These are phyloP conservation scores for Daphne laureola DNA, from an alignment of 441 rosid species.

Conservation along the genomic window DNA sequence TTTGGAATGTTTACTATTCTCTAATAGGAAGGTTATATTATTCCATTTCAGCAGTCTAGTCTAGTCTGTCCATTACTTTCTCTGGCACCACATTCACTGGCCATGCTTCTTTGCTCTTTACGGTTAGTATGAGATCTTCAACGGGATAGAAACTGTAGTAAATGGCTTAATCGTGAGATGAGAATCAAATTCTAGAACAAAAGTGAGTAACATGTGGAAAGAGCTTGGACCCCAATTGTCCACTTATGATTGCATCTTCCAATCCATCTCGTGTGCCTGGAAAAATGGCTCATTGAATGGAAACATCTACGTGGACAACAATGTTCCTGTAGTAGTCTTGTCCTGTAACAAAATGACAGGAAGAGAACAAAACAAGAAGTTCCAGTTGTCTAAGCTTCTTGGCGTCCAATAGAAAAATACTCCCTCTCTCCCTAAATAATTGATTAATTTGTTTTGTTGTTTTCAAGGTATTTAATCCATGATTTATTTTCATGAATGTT, in stretches of 20 bases:
- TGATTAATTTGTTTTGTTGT: too few relatives aligned
- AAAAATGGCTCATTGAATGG: slow-evolving; percentile 29
- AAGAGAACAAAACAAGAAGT: too few relatives aligned
- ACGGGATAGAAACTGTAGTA: too few relatives aligned
- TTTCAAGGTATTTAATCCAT: too few relatives aligned
- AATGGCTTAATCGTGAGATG: too few relatives aligned
- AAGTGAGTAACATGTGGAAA: neutral
- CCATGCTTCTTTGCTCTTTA: slow-evolving; percentile 13
- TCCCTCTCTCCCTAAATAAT: too few relatives aligned
- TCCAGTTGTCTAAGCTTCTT: too few relatives aligned
- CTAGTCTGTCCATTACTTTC: slow-evolving; percentile 29
- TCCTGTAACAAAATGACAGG: too few relatives aligned
- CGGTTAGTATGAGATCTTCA: slow-evolving; percentile 20
- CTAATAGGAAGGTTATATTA: slow-evolving; percentile 37
- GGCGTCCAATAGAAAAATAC: too few relatives aligned
- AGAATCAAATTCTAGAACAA: slow-evolving; percentile 17
- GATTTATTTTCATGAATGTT: too few relatives aligned
- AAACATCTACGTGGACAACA: slow-evolving; percentile 29
- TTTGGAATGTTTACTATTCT: slow-evolving; percentile 8
- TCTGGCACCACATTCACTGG: slow-evolving; percentile 18
- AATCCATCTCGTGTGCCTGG: slow-evolving; percentile 13
- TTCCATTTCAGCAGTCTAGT: slow-evolving; percentile 19
- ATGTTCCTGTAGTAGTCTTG: slow-evolving; percentile 19
- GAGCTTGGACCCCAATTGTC: slow-evolving; percentile 22
- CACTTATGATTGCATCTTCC: slow-evolving; percentile 27